A percentile compares a stretch with the other conserved stretches of the same genome.
These are phyloP conservation scores for Afroboletus lepidellus DNA, from an alignment of 1,284 basidiomycete genomes.

Conservation along the genomic window DNA sequence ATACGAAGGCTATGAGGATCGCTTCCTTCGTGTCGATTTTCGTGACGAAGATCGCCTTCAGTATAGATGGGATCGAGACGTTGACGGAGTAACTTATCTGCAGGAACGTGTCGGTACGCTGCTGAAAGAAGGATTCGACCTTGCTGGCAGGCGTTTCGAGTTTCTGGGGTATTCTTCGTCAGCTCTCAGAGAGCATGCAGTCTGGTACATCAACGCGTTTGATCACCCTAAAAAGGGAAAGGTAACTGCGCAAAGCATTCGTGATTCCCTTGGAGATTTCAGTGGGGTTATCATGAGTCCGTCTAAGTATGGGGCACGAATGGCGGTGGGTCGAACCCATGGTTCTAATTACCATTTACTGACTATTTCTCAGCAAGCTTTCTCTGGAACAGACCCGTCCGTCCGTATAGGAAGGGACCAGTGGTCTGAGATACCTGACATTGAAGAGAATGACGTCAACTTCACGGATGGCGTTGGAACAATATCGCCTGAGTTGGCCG, in stretches of 20 bases:
- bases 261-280: slow-evolving; percentile 65
- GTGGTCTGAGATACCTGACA: slow-evolving; percentile 60
- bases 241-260: slow-evolving; percentile 56
- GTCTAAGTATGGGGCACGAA: slow-evolving; percentile 75
- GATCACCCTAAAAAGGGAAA: slow-evolving; percentile 39
- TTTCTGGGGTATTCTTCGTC: slow-evolving; percentile 77
- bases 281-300: slow-evolving; percentile 53
- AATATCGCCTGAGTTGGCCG: slow-evolving; percentile 58
- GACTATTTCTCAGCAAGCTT: slow-evolving; percentile 53
- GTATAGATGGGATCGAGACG: slow-evolving; percentile 64
- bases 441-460: slow-evolving; percentile 43
- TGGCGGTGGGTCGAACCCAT: slow-evolving; percentile 44
- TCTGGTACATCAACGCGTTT: slow-evolving; percentile 76
- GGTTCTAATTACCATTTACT: neutral
- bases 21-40: slow-evolving; percentile 77
- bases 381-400: slow-evolving; percentile 75
- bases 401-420: slow-evolving; percentile 53
- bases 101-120: slow-evolving; percentile 59
- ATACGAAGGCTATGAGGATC: slow-evolving; percentile 54
- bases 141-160: slow-evolving; percentile 68
- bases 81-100: slow-evolving; percentile 59
- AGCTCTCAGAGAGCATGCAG: slow-evolving; percentile 66
- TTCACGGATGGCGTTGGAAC: slow-evolving; percentile 80
- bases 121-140: slow-evolving; percentile 60
- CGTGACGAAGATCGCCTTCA: slow-evolving; percentile 71